phyloP scores from a whole-genome alignment of 805 yeast genomes.

The Maudiozyma turicensis region DNA sequence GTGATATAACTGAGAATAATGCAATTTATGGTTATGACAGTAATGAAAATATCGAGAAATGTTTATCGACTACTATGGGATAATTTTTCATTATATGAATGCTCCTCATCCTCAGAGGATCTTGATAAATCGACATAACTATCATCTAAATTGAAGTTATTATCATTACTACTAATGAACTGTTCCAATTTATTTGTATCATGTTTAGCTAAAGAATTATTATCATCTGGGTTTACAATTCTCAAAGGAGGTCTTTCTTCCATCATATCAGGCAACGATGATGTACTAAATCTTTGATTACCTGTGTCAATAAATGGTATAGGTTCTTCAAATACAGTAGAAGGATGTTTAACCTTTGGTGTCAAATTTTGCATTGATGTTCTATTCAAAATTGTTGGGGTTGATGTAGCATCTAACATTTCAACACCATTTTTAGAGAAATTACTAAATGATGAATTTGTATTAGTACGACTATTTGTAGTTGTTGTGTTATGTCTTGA shows the following conservation, averaged over 20 bases:
- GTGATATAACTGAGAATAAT: background rate
- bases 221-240: slow-evolving; percentile 38
- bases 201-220: background rate
- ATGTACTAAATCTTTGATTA: slow-evolving; percentile 39
- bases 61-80: background rate
- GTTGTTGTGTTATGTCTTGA: slow-evolving; percentile 8
- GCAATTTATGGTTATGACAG: background rate
- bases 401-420: background rate
- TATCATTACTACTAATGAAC: background rate
- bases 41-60: background rate
- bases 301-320: slow-evolving; percentile 25
- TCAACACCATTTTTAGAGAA: background rate
- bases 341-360: slow-evolving; percentile 2
- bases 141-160: background rate
- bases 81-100: background rate
- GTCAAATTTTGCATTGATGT: background rate
- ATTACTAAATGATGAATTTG: background rate
- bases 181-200: background rate
- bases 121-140: background rate
- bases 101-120: slow-evolving; percentile 1
- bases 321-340: slow-evolving; percentile 15
- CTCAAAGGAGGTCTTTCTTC: slow-evolving; percentile 34
- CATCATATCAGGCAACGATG: slow-evolving; percentile 41
- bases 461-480: background rate
- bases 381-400: background rate